Base-by-base conservation (phyloP, 2,329 filamentous ascomycete genomes). In the Fusarium tjaetaba region DNA sequence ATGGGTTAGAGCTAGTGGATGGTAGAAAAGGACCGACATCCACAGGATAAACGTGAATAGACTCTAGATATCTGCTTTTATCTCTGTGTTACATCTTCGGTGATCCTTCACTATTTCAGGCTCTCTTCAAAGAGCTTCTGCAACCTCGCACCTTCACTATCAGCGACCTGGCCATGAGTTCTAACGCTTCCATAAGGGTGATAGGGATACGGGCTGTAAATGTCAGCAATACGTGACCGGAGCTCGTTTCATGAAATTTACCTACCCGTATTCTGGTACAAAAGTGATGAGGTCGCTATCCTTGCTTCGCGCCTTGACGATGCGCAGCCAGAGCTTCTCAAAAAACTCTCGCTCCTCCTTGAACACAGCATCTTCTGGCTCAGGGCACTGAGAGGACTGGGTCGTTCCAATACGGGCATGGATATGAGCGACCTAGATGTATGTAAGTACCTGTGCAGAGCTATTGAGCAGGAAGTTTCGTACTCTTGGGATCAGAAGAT, bases 1-100 rank as follows among this genome's bases (percentile, higher is more conserved):
- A 18, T 92, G 90, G 89, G 81, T 87, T 14, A 82, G 90, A 53
- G 89, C 88, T 76, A 83, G 87, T 56, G 89, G 89, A 0, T 91
- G 79, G 79, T 81, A 59, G 30, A 36, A 7, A 8, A 4, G 5
- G 5, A 55, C 6, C 13, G 5, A 30, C 7, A 38, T 36, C 5
- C 7, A 26, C 7, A 11, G 7, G 7, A 42, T 42, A 14, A 15
- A 7, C 8, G 4, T n/a, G 20, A 13, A 16, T 42, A 30, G 28
- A 7, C 14, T 42, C 30, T n/a, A n/a, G n/a, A n/a, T n/a, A n/a
- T n/a, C n/a, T n/a, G n/a, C n/a, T n/a, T n/a, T n/a, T n/a, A n/a
- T n/a, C n/a, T n/a, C n/a, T n/a, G n/a, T n/a, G n/a, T n/a, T n/a
- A n/a, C n/a, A n/a, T n/a, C n/a, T n/a, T n/a, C n/a, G n/a, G n/a